phyloP scores from a whole-genome alignment of 163 green algal genomes.

The Chlamydomonas reinhardtii region DNA sequence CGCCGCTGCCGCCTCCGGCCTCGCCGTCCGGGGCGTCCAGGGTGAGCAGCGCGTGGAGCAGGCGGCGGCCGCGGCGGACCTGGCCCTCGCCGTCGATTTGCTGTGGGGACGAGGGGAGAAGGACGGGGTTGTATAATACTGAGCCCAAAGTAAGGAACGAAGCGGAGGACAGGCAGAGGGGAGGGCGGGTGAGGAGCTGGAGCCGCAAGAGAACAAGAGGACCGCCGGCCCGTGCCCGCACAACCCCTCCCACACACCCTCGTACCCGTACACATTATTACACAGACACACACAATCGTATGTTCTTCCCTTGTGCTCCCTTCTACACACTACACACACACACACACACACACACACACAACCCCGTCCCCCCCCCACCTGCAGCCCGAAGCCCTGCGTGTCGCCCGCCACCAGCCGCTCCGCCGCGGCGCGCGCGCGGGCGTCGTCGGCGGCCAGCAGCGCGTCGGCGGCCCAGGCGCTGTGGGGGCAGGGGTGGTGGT shows the following conservation, averaged over 20 bases:
- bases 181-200: neutral
- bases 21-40: neutral
- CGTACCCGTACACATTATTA: too few species aligned
- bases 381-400: neutral
- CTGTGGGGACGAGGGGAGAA: neutral
- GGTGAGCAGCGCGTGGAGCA: constrained; percentile 53
- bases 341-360: neutral
- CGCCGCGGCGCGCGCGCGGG: constrained; percentile 54
- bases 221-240: too few species aligned
- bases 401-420: constrained; percentile 39
- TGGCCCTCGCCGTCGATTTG: constrained; percentile 42
- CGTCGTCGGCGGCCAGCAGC: constrained; percentile 66
- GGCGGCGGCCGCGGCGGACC: constrained; percentile 37
- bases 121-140: too few species aligned
- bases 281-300: too few species aligned
- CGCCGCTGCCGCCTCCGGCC: neutral
- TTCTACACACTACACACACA: neutral
- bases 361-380: neutral
- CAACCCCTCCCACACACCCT: too few species aligned
- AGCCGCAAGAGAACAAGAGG: neutral
- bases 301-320: too few species aligned
- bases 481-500: too few species aligned
- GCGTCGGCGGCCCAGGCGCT: constrained; percentile 59
- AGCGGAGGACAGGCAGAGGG: too few species aligned
- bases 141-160: too few species aligned